A percentile compares a stretch with the other conserved stretches of the same genome.
Evolutionary conservation across 176 grass and related monocot genomes (phyloP).

Genomic region (Eremochloa ophiuroides): DNA sequence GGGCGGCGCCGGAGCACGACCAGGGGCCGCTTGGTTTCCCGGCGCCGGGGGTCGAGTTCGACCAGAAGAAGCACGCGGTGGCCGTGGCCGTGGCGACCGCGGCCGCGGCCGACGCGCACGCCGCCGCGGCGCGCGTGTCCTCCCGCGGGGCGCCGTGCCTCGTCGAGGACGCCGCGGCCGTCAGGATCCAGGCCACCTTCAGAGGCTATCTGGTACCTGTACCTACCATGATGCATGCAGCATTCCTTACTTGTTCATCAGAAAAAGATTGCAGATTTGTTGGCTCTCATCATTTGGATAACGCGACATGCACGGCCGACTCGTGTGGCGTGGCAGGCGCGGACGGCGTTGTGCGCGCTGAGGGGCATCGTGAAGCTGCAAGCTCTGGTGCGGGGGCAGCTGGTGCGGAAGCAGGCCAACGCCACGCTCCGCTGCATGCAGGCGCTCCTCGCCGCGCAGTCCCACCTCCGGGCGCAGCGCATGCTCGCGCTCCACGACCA

Average conservation of each 20-base stretch:
- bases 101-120: constrained; percentile 48
- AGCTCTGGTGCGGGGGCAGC: constrained; percentile 68
- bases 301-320: neutral
- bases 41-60: constrained; percentile 19
- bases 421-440: constrained; percentile 87
- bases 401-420: constrained; percentile 86
- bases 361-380: constrained; percentile 84
- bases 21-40: neutral
- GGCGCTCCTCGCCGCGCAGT: constrained; percentile 64
- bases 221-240: neutral
- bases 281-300: neutral
- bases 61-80: constrained; percentile 61
- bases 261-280: neutral
- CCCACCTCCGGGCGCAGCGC: constrained; percentile 54
- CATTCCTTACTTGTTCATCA: neutral
- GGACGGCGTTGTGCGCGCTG: constrained; percentile 75
- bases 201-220: constrained; percentile 70
- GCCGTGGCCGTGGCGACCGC: constrained; percentile 53
- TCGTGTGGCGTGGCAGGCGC: constrained; percentile 42
- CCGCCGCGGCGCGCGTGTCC: constrained; percentile 52
- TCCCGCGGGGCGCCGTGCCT: constrained; percentile 10
- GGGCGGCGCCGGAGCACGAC: neutral
- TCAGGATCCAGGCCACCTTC: constrained; percentile 75
- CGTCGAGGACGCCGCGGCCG: constrained; percentile 49
- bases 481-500: constrained; percentile 32